phyloP scores from a whole-genome alignment of 305 asterid species.

The Fraxinus sp. region DNA sequence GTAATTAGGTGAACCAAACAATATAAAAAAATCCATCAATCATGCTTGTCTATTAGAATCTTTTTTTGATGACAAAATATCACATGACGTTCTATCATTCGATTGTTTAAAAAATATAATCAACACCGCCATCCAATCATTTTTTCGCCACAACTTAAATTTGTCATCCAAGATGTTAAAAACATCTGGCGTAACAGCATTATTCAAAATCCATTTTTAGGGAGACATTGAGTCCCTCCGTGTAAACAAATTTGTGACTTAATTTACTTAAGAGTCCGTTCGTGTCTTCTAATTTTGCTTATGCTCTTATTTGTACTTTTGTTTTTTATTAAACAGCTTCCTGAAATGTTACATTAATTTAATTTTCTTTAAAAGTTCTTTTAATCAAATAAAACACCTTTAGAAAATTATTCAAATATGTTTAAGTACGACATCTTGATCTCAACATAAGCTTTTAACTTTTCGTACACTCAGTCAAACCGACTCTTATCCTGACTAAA shows the following conservation, averaged over 20 bases:
- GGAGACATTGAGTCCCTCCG: background rate
- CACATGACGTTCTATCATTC: background rate
- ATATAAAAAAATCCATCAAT: background rate
- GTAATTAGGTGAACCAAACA: background rate
- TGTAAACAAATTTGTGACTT: background rate
- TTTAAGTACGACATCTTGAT: background rate
- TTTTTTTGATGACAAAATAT: background rate
- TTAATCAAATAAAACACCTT: background rate
- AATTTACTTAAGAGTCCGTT: background rate
- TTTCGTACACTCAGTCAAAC: background rate
- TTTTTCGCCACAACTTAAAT: too few relatives aligned
- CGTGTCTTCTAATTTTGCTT: background rate
- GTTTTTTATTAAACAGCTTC: background rate
- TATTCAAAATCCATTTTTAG: background rate
- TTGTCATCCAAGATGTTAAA: background rate
- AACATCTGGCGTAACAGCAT: background rate
- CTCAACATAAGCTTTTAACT: background rate
- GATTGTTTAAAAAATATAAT: too few relatives aligned
- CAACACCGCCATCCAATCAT: background rate
- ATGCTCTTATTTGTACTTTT: too few relatives aligned
- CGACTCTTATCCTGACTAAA: background rate
- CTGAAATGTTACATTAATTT: too few relatives aligned
- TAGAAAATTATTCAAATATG: background rate
- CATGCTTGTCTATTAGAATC: background rate
- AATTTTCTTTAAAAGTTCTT: too few relatives aligned